phyloP scores from a whole-genome alignment of 768 basidiomycete species.

The Coprinellus micaceus region DNA sequence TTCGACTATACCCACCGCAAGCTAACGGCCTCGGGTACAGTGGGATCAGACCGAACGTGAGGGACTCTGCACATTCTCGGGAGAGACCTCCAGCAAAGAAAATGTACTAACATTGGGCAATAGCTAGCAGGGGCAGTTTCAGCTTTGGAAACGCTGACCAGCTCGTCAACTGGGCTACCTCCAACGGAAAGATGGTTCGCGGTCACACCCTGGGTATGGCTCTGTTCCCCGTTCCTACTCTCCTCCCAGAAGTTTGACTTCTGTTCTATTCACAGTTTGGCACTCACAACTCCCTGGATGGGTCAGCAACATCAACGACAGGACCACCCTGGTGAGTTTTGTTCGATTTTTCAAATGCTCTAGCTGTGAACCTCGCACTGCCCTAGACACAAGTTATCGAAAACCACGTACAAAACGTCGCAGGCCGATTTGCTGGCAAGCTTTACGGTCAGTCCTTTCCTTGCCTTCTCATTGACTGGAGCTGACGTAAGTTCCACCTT shows the following conservation, averaged over 20 bases:
- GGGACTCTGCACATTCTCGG: conserved; percentile 6
- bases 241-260: not conserved
- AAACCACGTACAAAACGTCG: conserved; percentile 37
- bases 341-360: not conserved
- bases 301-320: conserved; percentile 31
- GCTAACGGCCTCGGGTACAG: conserved; percentile 12
- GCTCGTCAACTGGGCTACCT: conserved; percentile 37
- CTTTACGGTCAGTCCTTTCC: conserved; percentile 18
- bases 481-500: not conserved
- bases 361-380: not conserved
- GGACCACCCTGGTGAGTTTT: conserved; percentile 25
- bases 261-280: conserved; percentile 21
- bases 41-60: conserved; percentile 39
- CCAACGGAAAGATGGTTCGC: conserved; percentile 38
- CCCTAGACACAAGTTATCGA: conserved; percentile 32
- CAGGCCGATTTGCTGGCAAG: conserved; percentile 41
- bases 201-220: conserved; percentile 35
- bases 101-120: not conserved
- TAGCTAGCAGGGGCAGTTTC: conserved; percentile 26
- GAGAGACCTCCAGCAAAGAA: no score
- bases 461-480: not conserved
- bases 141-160: conserved; percentile 32
- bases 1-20: not conserved
- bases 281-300: conserved; percentile 38
- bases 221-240: not conserved